Evolutionary conservation across 768 basidiomycete genomes (phyloP), one percentile per base, ranked within the genome.

Genomic region (Podaxis sp.): DNA sequence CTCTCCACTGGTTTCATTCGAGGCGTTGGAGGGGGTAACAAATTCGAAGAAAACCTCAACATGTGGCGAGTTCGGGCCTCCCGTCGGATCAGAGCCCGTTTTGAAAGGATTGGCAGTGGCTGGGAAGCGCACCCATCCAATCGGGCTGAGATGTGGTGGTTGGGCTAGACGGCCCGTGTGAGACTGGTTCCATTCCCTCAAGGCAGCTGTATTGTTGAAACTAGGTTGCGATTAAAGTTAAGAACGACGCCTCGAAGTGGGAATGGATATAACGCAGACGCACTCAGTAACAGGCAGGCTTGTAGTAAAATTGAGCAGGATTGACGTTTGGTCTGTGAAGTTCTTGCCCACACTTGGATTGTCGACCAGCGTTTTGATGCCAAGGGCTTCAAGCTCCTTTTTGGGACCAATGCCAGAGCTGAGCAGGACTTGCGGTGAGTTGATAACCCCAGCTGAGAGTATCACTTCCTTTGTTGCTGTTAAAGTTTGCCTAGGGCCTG

Each of bases 251-350:
- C 16, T 6, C 14, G 6, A 1, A n/a, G 40, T 42, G 16, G 16
- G 16, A n/a, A n/a, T 27, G 13, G 40, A 42, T n/a, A n/a, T n/a
- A 42, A 27, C 27, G 40, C 14, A n/a, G 14, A 42, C 40, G 7
- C 7, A 42, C 40, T 42, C 40, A 4, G 14, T n/a, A 14, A n/a
- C 18, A 42, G 40, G 40, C 7, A 42, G 18, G 18, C 18, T 42
- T 5, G 40, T 42, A 1, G 40, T 42, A n/a, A 42, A 42, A 46
- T 27, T 28, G 66, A 58, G 21, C 37, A 16, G 44, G 48, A 69
- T 65, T 18, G 67, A 25, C 4, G 42, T 59, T 18, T 73, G 73
- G 54, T 71, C 74, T 3, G 66, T 23, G 23, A 23, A 23, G 23
- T 23, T 23, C 23, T 23, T 23, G 23, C 23, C 23, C 23, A 23